These are phyloP conservation scores for Monilinia laxa DNA, from an alignment of 2,329 filamentous ascomycete species.

Conservation along the genomic window DNA sequence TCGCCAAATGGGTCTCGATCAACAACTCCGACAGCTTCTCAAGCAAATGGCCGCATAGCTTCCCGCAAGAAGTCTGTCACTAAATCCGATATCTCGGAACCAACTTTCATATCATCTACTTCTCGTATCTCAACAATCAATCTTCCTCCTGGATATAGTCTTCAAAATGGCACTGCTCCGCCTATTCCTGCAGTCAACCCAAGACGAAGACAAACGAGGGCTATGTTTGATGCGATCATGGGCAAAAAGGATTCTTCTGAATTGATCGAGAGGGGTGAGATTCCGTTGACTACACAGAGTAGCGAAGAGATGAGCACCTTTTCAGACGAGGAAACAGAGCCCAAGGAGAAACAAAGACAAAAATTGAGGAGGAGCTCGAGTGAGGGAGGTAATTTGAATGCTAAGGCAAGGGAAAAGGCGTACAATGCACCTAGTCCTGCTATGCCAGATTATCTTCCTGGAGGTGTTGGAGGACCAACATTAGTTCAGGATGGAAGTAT, in stretches of 20 bases:
- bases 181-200: constrained; percentile 41
- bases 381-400: constrained; percentile 40
- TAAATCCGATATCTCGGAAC: constrained; percentile 41
- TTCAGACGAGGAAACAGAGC: constrained; percentile 38
- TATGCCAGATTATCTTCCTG: constrained; percentile 31
- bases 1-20: constrained; percentile 31
- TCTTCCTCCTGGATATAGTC: constrained; percentile 37
- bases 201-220: constrained; percentile 37
- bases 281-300: constrained; percentile 37
- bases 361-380: constrained; percentile 39
- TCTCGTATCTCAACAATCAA: constrained; percentile 39
- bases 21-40: constrained; percentile 31
- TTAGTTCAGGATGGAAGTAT: constrained; percentile 34
- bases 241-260: constrained; percentile 32
- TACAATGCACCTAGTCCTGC: constrained; percentile 36
- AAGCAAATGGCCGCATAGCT: constrained; percentile 26
- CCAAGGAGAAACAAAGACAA: constrained; percentile 28
- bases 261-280: constrained; percentile 28
- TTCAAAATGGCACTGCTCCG: constrained; percentile 35
- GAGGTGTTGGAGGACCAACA: background rate
- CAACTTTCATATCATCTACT: constrained; percentile 39
- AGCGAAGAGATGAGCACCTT: constrained; percentile 40
- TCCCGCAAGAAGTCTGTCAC: constrained; percentile 39
- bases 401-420: constrained; percentile 33
- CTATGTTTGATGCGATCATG: constrained; percentile 37